Evolutionary conservation across 1,139 yeast species (phyloP).

Genomic region (Zygotorulaspora mrakii): DNA sequence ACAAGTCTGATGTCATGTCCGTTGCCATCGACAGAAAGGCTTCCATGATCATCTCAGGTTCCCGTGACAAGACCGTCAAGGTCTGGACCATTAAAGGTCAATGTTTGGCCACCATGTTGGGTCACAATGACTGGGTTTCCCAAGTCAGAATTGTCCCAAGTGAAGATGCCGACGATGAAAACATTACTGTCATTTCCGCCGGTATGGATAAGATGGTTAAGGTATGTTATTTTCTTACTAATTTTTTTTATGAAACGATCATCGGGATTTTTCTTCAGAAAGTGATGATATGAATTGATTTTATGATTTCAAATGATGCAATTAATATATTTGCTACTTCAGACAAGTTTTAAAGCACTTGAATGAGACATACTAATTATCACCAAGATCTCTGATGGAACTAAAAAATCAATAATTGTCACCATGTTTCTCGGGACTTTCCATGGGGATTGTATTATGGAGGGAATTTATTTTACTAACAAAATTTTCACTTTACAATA

Average conservation of each 20-base stretch:
- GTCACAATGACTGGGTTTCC: constrained; percentile 99
- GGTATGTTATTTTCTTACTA: constrained; percentile 61
- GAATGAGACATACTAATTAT: constrained; percentile 92
- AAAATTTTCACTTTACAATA: constrained; percentile 33
- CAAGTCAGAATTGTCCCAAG: constrained; percentile 75
- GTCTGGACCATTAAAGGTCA: constrained; percentile 99
- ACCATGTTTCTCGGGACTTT: too few species aligned
- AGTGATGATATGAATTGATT: constrained; percentile 1
- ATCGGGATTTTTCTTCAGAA: constrained; percentile 2
- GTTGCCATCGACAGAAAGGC: constrained; percentile 96
- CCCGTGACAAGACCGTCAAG: constrained; percentile 98
- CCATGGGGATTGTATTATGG: too few species aligned
- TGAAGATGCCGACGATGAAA: constrained; percentile 47
- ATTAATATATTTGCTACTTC: constrained; percentile 96
- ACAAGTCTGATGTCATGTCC: constrained; percentile 94
- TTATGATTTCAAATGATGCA: constrained; percentile 53
- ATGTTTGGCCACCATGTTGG: constrained; percentile 88
- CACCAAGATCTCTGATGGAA: constrained; percentile 97
- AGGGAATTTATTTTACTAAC: constrained; percentile 17
- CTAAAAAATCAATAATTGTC: constrained; percentile 1
- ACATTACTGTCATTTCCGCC: constrained; percentile 84
- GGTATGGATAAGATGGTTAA: constrained; percentile 99
- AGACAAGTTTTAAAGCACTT: constrained; percentile 65
- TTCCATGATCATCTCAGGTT: constrained; percentile 98
- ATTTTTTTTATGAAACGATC: constrained; percentile 15